Evolutionary conservation across 768 basidiomycete genomes (phyloP).

Genomic region (Hemileccinum rubropunctum): DNA sequence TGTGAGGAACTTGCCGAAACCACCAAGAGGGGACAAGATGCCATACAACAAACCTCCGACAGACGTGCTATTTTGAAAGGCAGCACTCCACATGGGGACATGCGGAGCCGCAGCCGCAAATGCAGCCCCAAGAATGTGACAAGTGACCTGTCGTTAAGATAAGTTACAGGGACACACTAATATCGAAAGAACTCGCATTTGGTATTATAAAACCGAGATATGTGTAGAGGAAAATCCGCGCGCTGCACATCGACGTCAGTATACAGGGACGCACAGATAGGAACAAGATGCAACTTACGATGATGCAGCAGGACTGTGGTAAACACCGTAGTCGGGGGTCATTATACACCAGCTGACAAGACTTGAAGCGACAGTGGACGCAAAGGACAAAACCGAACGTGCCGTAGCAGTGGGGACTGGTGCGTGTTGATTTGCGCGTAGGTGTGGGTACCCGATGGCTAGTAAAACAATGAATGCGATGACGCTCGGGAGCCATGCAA

Average conservation of each 20-base stretch:
- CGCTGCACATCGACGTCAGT: constrained; percentile 19
- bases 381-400: constrained; percentile 40
- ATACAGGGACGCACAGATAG: background rate
- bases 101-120: constrained; percentile 41
- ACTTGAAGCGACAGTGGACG: constrained; percentile 43
- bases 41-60: constrained; percentile 44
- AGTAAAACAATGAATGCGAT: constrained; percentile 65
- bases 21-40: constrained; percentile 37
- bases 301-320: constrained; percentile 53
- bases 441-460: constrained; percentile 66
- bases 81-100: constrained; percentile 39
- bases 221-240: constrained; percentile 42
- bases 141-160: constrained; percentile 29
- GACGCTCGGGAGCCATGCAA: constrained; percentile 74
- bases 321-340: constrained; percentile 49
- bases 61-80: constrained; percentile 40
- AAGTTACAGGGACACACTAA: background rate
- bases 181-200: constrained; percentile 31
- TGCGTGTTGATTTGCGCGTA: constrained; percentile 40
- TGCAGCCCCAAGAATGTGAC: constrained; percentile 44
- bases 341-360: constrained; percentile 43
- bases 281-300: constrained; percentile 40
- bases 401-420: constrained; percentile 36
- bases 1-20: constrained; percentile 46
- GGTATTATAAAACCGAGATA: constrained; percentile 45